phyloP scores from a whole-genome alignment of 176 grass and related monocot species.

The Eragrostis curvula region DNA sequence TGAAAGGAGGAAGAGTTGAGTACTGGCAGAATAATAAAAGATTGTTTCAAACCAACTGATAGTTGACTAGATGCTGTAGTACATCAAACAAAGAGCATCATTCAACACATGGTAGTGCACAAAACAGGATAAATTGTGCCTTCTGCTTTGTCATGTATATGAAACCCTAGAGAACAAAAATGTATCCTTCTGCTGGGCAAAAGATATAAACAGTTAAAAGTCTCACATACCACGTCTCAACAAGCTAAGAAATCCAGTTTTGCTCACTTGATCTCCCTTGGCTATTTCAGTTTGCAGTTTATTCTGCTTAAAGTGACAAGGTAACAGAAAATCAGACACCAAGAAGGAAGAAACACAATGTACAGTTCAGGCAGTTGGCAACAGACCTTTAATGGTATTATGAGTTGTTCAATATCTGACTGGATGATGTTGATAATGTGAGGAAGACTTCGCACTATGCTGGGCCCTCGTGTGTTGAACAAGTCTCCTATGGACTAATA shows the following conservation, averaged over 20 bases:
- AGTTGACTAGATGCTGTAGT: background rate
- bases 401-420: conserved; percentile 74
- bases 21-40: background rate
- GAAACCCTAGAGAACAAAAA: background rate
- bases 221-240: conserved; percentile 59
- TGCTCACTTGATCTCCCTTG: conserved; percentile 62
- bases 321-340: conserved; percentile 18
- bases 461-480: conserved; percentile 60
- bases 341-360: conserved; percentile 31
- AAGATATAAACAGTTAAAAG: background rate
- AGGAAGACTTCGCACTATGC: conserved; percentile 70
- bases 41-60: conserved; percentile 16
- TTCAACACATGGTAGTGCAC: background rate
- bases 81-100: conserved; percentile 3
- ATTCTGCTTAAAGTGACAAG: conserved; percentile 55
- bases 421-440: conserved; percentile 80
- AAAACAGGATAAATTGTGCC: background rate
- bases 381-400: conserved; percentile 71
- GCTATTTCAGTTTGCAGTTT: conserved; percentile 67
- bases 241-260: conserved; percentile 67
- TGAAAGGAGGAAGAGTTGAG: background rate
- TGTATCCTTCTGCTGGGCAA: background rate
- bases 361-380: background rate
- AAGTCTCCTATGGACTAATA: conserved; percentile 70
- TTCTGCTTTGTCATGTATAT: background rate